Evolutionary conservation across 2,329 filamentous ascomycete genomes (phyloP), one percentile per base, ranked within the genome.

Genomic region (Cercospora zeae-maydis): DNA sequence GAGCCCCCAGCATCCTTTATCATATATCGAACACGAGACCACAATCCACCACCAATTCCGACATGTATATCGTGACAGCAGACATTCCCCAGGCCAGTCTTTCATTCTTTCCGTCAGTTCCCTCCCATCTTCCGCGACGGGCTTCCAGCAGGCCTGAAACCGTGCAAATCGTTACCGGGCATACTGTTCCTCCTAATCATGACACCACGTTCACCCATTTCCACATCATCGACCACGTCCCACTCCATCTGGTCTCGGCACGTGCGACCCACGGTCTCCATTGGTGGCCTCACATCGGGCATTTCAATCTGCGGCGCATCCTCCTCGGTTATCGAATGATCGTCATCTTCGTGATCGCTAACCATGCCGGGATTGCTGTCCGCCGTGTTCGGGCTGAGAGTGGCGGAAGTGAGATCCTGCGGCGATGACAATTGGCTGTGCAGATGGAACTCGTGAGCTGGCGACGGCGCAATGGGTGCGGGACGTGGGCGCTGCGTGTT

Each of bases 321-420:
- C 37, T 75, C 71, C 42, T 74, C 72, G 27, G 67, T 69, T 33
- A 65, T 70, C n/a, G 70, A 72, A 58, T 72, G 77, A 42, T 80
- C 78, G 58, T 80, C 79, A 61, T 82, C 80, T 61, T 82, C 80
- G 69, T 81, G 78, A 65, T 82, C 80, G 67, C 78, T 81, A 36
- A 82, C 78, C 64, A 82, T 71, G 24, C 80, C 80, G 14, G 80
- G 80, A 57, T 80, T 80, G 68, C 78, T 80, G 70, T 82, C 80
- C 59, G 78, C 76, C 2, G 79, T 78, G 62, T 81, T 75, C 33
- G 80, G 80, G 65, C 78, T 80, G 63, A 81, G 75, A 47, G 77
- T 77, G 6, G 68, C 61, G 10, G 66, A 70, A 47, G 45, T 54
- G 8, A 58, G 59, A 30, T 71, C 71, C 10, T 70, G 67, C 6